Conservation (phyloP, 805 yeast species). For the Teunomyces barrocoloradensis region DNA sequence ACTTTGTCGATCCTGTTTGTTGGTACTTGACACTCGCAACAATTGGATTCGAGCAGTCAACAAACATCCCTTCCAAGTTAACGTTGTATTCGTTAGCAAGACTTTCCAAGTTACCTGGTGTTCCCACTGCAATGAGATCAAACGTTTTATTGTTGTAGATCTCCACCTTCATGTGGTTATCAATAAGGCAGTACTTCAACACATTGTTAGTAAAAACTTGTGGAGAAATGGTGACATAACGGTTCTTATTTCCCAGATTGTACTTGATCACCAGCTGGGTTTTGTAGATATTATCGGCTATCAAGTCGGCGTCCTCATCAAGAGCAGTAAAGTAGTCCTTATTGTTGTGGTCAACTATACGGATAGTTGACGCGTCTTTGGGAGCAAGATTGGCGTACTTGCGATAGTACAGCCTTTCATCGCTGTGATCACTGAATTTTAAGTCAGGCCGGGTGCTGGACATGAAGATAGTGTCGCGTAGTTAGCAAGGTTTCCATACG, state of each 20-base stretch:
- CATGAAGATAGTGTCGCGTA: slow-evolving; percentile 19
- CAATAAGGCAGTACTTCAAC: slow-evolving; percentile 64
- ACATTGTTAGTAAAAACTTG: slow-evolving; percentile 65
- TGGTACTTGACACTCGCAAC: slow-evolving; percentile 38
- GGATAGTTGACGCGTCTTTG: slow-evolving; percentile 47
- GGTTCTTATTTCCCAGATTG: slow-evolving; percentile 39
- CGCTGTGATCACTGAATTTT: slow-evolving; percentile 39
- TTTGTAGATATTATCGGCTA: slow-evolving; percentile 81
- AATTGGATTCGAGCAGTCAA: slow-evolving; percentile 39
- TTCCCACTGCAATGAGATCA: slow-evolving; percentile 57
- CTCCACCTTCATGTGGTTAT: slow-evolving; percentile 73
- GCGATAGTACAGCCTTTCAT: slow-evolving; percentile 41
- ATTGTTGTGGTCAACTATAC: slow-evolving; percentile 69
- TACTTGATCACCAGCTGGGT: slow-evolving; percentile 79
- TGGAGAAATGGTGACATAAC: slow-evolving; percentile 74
- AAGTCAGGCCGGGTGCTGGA: slow-evolving; percentile 42
- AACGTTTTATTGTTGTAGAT: slow-evolving; percentile 67
- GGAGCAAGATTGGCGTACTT: slow-evolving; percentile 44
- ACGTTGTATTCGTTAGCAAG: slow-evolving; percentile 35
- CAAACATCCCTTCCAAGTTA: slow-evolving; percentile 61
- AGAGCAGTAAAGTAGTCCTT: slow-evolving; percentile 78
- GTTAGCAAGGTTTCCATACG: not conserved
- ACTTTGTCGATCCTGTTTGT: slow-evolving; percentile 39
- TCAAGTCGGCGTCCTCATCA: slow-evolving; percentile 71
- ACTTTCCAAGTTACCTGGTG: slow-evolving; percentile 85